phyloP scores from a whole-genome alignment of 805 yeast genomes.

The Suhomyces xylopsoci region DNA sequence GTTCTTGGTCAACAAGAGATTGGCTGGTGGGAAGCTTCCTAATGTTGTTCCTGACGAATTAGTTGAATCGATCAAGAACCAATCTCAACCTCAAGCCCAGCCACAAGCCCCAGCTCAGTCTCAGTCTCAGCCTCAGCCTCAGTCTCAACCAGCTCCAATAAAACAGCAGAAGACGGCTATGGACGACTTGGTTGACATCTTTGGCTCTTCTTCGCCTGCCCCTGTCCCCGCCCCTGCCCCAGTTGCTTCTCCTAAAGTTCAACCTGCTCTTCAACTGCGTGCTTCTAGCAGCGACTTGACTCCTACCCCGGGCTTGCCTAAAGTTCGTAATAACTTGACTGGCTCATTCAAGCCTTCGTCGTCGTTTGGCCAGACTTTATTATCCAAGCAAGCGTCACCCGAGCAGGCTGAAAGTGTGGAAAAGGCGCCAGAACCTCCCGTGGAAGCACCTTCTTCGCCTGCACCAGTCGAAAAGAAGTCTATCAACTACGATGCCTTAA shows the following conservation, averaged over 20 bases:
- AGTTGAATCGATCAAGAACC: conserved; percentile 28
- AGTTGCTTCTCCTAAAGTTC: conserved; percentile 3
- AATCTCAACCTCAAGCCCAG: conserved; percentile 10
- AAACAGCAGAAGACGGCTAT: conserved; percentile 49
- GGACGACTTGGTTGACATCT: conserved; percentile 60
- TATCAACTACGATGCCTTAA: conserved; percentile 50
- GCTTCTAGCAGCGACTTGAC: conserved; percentile 35
- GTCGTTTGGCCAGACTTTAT: conserved; percentile 74
- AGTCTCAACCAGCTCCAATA: not conserved
- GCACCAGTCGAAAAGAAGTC: conserved; percentile 13
- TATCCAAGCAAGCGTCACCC: conserved; percentile 23
- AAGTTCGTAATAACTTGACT: conserved; percentile 30
- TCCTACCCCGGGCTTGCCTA: conserved; percentile 26
- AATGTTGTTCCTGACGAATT: conserved; percentile 69
- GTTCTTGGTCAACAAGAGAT: conserved; percentile 82
- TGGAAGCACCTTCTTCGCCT: conserved; percentile 12
- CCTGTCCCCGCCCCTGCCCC: conserved; percentile 17
- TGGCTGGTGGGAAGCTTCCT: conserved; percentile 78
- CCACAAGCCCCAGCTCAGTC: conserved; percentile 5
- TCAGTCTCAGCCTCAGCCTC: conserved; percentile 10
- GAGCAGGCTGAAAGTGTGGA: conserved; percentile 29
- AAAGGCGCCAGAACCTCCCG: conserved; percentile 22
- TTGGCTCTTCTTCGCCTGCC: conserved; percentile 25
- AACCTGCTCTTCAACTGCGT: conserved; percentile 20
- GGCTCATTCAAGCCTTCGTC: conserved; percentile 76